Evolutionary conservation across 2,329 filamentous ascomycete species (phyloP), one percentile per base, ranked within the genome.

Genomic region (Graphiopsis chlorocephala): DNA sequence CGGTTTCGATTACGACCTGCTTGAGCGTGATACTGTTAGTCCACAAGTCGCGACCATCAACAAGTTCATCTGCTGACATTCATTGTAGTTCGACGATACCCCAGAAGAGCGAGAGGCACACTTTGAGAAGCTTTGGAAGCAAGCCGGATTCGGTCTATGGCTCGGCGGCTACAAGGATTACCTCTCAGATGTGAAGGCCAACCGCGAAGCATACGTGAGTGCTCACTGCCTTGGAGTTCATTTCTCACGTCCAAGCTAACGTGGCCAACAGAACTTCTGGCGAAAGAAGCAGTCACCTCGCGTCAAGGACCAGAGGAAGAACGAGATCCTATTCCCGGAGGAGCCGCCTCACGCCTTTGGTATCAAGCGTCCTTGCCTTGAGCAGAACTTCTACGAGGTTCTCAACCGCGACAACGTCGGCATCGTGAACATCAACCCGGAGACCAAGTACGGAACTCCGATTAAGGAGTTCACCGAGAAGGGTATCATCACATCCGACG

Each of bases 1-100:
- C 1, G 87, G 88, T 0, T 88, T 90, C 72, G 74, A 80, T 4
- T 89, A 86, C 67, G 83, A 85, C 68, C 85, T 81, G 69, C 68
- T 77, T 5, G 78, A 86, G 70, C 83, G 82, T 65, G 82, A 83
- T 48, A 86, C 85, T 7, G 59, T 61, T 0, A 28, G 59, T 61
- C 6, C 3, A 23, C 2, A 2, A 15, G 1, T n/a, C 17, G 5
- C 8, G 25, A 1, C 2, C 8, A 11, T 3, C 14, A n/a, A n/a
- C 8, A 6, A 5, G 0, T 5, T 11, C 10, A 11, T 17, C 2
- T 25, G 23, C 42, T 61, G n/a, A 61, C 20, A 11, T 20, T 10
- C 20, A 17, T 12, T n/a, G 12, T n/a, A 61, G 0, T 85, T 81
- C 53, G 79, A 81, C 23, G 79, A 81, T 15, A 68, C 67, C 2